Evolutionary conservation across 1,139 yeast genomes (phyloP).

Genomic region (Zhuliangozyma parablackwelliae): DNA sequence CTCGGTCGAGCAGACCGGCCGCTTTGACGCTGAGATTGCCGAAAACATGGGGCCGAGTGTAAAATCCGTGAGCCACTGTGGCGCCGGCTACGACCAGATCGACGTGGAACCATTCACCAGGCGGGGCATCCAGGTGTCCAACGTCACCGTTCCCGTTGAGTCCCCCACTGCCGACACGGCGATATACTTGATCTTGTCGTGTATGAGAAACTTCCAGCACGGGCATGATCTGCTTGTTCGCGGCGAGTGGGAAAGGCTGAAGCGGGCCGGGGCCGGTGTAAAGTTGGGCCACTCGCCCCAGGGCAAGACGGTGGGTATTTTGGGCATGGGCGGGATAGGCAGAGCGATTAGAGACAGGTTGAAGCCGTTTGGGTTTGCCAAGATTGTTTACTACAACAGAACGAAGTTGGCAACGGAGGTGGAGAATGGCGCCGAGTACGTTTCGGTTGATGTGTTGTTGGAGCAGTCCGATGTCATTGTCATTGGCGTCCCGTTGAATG

Average conservation of each 20-base stretch:
- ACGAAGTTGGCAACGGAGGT: slow-evolving; percentile 45
- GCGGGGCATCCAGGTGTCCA: slow-evolving; percentile 58
- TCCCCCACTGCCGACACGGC: slow-evolving; percentile 81
- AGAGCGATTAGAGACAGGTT: slow-evolving; percentile 58
- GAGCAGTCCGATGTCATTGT: slow-evolving; percentile 52
- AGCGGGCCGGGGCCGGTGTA: slow-evolving; percentile 26
- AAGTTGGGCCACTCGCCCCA: slow-evolving; percentile 46
- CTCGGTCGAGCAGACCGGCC: slow-evolving; percentile 52
- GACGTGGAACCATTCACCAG: slow-evolving; percentile 49
- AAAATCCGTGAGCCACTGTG: slow-evolving; percentile 66
- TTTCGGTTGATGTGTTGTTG: slow-evolving; percentile 52
- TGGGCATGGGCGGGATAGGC: slow-evolving; percentile 79
- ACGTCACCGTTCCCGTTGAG: slow-evolving; percentile 68
- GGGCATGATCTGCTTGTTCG: slow-evolving; percentile 39
- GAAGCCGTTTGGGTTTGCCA: slow-evolving; percentile 59
- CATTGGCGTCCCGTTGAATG: slow-evolving; percentile 56
- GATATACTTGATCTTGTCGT: slow-evolving; percentile 57
- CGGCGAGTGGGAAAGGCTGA: slow-evolving; percentile 64
- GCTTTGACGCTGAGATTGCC: slow-evolving; percentile 71
- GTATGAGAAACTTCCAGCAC: slow-evolving; percentile 57
- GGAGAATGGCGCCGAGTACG: slow-evolving; percentile 54
- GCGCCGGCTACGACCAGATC: slow-evolving; percentile 90
- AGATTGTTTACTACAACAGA: slow-evolving; percentile 58
- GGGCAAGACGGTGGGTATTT: slow-evolving; percentile 58
- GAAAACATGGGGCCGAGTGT: slow-evolving; percentile 54